Conservation (phyloP, 192 early-diverging fungal species). For the Dissophora globulifera region DNA sequence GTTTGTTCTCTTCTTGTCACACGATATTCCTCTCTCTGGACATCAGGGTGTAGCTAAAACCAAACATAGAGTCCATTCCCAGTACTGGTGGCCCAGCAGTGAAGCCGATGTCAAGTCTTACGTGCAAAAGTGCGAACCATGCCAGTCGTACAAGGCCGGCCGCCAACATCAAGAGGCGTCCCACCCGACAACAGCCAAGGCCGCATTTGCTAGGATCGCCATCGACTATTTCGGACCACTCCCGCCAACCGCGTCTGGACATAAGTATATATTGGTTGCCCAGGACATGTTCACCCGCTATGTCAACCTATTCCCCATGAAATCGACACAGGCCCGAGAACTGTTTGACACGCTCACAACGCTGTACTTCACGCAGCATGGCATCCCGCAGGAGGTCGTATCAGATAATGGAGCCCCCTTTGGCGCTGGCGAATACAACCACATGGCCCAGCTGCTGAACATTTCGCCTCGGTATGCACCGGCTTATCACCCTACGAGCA, state of each 20-base stretch:
- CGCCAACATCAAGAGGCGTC: neutral
- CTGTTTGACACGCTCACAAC: neutral
- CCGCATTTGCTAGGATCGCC: constrained; percentile 13
- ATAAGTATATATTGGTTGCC: constrained; percentile 15
- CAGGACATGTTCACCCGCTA: constrained; percentile 33
- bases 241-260: neutral
- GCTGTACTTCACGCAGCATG: constrained; percentile 4
- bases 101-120: neutral
- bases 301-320: constrained; percentile 9
- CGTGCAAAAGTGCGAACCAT: neutral
- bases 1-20: constrained; percentile 4
- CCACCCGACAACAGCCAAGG: neutral
- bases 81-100: constrained; percentile 23
- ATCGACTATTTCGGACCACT: constrained; percentile 28
- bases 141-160: constrained; percentile 17
- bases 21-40: constrained; percentile 16
- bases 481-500: neutral
- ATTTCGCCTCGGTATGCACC: neutral
- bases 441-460: neutral
- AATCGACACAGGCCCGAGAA: neutral
- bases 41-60: constrained; percentile 10
- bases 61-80: neutral
- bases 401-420: constrained; percentile 29
- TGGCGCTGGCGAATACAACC: neutral
- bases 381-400: constrained; percentile 5